phyloP scores from a whole-genome alignment of 1,139 yeast species.

The Suhomyces wounanorum region DNA sequence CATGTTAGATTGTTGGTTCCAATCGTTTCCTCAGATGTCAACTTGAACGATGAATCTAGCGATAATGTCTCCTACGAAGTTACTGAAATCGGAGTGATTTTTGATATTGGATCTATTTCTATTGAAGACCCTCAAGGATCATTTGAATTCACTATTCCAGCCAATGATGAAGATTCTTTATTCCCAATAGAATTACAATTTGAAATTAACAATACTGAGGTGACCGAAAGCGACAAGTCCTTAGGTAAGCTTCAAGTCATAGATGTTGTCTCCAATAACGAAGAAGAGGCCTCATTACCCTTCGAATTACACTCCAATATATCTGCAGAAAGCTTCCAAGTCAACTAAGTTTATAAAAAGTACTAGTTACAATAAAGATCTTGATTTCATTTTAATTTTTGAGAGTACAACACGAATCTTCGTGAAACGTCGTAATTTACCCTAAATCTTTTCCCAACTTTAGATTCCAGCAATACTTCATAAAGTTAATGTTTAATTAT shows the following conservation, averaged over 20 bases:
- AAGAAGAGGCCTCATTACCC: conserved; percentile 58
- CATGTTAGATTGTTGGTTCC: conserved; percentile 71
- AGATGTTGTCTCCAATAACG: conserved; percentile 43
- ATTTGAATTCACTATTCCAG: conserved; percentile 77
- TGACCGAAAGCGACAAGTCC: conserved; percentile 42
- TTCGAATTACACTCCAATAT: conserved; percentile 69
- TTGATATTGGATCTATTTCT: conserved; percentile 52
- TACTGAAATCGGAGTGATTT: conserved; percentile 61
- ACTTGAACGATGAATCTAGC: conserved; percentile 47
- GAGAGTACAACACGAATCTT: no score
- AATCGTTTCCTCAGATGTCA: conserved; percentile 56
- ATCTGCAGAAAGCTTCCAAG: conserved; percentile 63
- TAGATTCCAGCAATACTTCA: no score
- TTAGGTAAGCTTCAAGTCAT: conserved; percentile 45
- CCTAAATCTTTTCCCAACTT: no score
- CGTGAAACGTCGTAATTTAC: no score
- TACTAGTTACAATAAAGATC: conserved; percentile 4
- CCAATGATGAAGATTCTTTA: conserved; percentile 76
- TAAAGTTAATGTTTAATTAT: no score
- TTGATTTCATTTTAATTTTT: background rate
- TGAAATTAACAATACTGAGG: conserved; percentile 34
- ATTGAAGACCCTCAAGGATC: conserved; percentile 65
- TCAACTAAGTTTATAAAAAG: conserved; percentile 48
- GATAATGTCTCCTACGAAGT: conserved; percentile 51
- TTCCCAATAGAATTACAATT: conserved; percentile 83